Conservation (phyloP, 106 monocot genomes). For the Iris macrosiphon region DNA sequence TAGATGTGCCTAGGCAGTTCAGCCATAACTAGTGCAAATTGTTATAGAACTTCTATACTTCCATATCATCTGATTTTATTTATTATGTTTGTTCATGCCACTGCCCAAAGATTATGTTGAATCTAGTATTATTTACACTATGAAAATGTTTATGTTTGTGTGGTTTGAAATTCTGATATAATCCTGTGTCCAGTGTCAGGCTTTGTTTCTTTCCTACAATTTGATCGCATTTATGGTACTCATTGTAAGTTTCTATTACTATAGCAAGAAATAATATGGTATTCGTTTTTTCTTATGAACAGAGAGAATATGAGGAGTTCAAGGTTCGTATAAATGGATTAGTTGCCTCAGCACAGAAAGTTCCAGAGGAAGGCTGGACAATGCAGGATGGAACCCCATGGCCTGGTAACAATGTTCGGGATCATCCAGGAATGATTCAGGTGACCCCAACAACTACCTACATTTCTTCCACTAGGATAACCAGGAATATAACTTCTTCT, state of each 20-base stretch:
- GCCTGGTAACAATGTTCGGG: slow-evolving; percentile 59
- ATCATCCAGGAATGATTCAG: slow-evolving; percentile 77
- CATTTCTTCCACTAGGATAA: not conserved
- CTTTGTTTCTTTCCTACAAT: not conserved
- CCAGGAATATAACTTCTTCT: not conserved
- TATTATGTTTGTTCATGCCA: too few relatives aligned
- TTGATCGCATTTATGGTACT: not conserved
- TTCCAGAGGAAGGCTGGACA: slow-evolving; percentile 47
- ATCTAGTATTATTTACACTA: not conserved
- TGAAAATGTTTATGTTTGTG: not conserved
- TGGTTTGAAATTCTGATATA: too few relatives aligned
- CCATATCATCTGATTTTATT: too few relatives aligned
- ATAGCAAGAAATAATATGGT: not conserved
- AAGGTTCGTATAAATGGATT: slow-evolving; percentile 50
- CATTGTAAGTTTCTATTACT: not conserved
- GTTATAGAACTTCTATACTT: too few relatives aligned
- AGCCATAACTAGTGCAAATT: too few relatives aligned
- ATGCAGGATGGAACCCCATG: slow-evolving; percentile 50
- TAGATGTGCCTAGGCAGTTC: too few relatives aligned
- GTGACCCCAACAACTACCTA: slow-evolving; percentile 2
- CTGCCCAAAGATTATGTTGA: too few relatives aligned
- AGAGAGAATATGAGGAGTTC: slow-evolving; percentile 68
- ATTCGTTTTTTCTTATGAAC: not conserved
- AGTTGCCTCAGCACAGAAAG: slow-evolving; percentile 38
- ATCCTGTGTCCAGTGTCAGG: not conserved